Conservation (phyloP, 2,329 filamentous ascomycete species). For the Aspergillus fischeri region DNA sequence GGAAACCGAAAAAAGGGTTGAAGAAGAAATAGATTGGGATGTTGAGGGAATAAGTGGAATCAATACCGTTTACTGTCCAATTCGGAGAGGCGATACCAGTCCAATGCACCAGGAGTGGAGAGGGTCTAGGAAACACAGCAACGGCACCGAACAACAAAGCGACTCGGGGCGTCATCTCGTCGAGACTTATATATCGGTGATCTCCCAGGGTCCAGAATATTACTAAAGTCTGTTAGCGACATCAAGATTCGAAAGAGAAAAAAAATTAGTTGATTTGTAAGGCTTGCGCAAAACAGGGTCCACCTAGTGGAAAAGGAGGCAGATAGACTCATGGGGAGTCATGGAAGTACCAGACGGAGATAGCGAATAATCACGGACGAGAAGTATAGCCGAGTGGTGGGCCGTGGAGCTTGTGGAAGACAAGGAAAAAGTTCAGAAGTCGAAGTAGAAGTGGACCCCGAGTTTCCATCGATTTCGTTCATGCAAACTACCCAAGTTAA, state of each 20-base stretch:
- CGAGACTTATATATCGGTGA: conserved; percentile 6
- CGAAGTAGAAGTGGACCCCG: not conserved
- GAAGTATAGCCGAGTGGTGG: not conserved
- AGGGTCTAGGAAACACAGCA: conserved; percentile 2
- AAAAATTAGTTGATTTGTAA: conserved; percentile 12
- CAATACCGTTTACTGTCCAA: not conserved
- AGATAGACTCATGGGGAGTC: not conserved
- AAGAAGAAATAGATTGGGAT: not conserved
- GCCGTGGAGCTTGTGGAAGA: too few species aligned
- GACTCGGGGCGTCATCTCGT: conserved; percentile 6
- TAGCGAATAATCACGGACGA: not conserved
- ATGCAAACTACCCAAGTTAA: not conserved
- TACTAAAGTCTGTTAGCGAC: conserved; percentile 10
- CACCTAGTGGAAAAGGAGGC: not conserved
- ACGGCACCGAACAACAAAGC: not conserved
- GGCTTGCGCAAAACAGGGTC: not conserved
- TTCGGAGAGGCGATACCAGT: not conserved
- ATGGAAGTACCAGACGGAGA: not conserved
- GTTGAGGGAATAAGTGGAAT: not conserved
- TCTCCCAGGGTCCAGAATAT: not conserved
- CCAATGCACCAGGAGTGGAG: conserved; percentile 2
- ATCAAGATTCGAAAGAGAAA: not conserved
- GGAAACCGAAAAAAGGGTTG: not conserved
- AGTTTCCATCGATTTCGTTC: not conserved
- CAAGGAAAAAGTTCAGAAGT: not conserved